A percentile compares a stretch with the other conserved stretches of the same genome.
phyloP scores from a whole-genome alignment of 2,329 filamentous ascomycete genomes.

The Nigrospora osmanthi region DNA sequence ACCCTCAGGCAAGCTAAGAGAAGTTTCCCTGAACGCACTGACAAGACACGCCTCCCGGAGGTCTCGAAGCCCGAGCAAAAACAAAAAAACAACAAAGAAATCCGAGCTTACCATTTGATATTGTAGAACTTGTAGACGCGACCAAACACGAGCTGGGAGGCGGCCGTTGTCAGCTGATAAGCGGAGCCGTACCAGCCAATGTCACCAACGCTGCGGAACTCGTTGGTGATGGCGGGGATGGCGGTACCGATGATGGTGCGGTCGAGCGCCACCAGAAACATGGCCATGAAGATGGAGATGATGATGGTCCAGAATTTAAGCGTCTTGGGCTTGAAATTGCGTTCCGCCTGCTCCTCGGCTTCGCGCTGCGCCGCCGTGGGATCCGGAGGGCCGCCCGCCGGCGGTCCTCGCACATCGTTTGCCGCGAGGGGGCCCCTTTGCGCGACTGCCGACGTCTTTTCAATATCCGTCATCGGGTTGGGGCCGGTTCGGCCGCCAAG shows the following conservation, averaged over 20 bases:
- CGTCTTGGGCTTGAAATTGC: slow-evolving; percentile 43
- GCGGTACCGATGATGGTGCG: slow-evolving; percentile 49
- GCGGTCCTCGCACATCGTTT: too few species aligned
- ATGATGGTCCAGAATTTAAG: slow-evolving; percentile 49
- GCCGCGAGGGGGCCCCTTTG: too few species aligned
- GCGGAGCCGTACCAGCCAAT: slow-evolving; percentile 58
- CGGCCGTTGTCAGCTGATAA: slow-evolving; percentile 52
- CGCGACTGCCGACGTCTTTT: neutral
- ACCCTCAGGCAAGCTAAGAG: too few species aligned
- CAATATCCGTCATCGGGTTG: neutral
- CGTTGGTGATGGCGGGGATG: slow-evolving; percentile 46
- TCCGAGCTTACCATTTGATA: slow-evolving; percentile 32
- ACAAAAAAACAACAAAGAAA: neutral
- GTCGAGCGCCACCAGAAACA: slow-evolving; percentile 52
- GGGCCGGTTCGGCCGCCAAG: too few species aligned
- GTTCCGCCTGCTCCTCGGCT: slow-evolving; percentile 16
- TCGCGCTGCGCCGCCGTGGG: neutral
- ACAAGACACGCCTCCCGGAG: too few species aligned
- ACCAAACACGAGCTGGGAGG: slow-evolving; percentile 46
- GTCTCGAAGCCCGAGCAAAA: too few species aligned
- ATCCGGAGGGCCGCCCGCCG: neutral
- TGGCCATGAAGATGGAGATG: slow-evolving; percentile 42
- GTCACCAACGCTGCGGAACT: slow-evolving; percentile 49
- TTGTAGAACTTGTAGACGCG: slow-evolving; percentile 47
- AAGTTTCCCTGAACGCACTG: too few species aligned